Percentiles rank a stretch among this genome's conserved stretches.
phyloP scores from a whole-genome alignment of 2,329 filamentous ascomycete species.

The Colletotrichum camelliae region DNA sequence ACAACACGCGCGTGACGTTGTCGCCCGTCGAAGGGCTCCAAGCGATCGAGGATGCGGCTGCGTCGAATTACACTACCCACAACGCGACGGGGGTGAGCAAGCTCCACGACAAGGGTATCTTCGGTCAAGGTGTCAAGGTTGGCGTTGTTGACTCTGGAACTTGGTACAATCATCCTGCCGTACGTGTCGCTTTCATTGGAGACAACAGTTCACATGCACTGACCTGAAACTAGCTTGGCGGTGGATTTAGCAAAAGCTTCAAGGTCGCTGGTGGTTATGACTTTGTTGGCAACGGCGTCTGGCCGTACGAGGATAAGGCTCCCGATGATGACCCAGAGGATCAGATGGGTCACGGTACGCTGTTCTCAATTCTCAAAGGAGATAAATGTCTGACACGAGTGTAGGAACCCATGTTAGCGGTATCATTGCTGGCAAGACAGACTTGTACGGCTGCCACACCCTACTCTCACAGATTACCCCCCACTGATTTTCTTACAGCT shows the following conservation, averaged over 20 bases:
- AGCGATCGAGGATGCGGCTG: constrained; percentile 15
- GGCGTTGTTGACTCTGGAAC: constrained; percentile 45
- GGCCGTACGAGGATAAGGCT: constrained; percentile 23
- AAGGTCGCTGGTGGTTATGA: constrained; percentile 49
- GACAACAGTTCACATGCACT: neutral
- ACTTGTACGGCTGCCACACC: constrained; percentile 8
- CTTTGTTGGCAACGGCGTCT: constrained; percentile 42
- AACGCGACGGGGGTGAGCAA: constrained; percentile 43
- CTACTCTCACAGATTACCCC: too few relatives aligned
- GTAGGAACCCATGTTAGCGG: constrained; percentile 40
- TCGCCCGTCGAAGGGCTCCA: neutral
- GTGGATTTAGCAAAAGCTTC: constrained; percentile 50
- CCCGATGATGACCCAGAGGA: constrained; percentile 29
- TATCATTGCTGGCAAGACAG: constrained; percentile 32
- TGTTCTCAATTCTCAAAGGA: neutral
- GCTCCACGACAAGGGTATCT: constrained; percentile 40
- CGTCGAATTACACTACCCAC: constrained; percentile 38
- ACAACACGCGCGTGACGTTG: constrained; percentile 9
- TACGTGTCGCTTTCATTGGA: constrained; percentile 29
- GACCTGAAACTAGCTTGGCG: constrained; percentile 40
- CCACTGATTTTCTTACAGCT: neutral
- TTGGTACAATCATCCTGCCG: constrained; percentile 42
- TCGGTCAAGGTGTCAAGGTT: constrained; percentile 41
- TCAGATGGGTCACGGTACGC: constrained; percentile 30
- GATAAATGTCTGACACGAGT: constrained; percentile 18